phyloP scores from a whole-genome alignment of 192 early-diverging fungal genomes.

The Entomortierella lignicola region DNA sequence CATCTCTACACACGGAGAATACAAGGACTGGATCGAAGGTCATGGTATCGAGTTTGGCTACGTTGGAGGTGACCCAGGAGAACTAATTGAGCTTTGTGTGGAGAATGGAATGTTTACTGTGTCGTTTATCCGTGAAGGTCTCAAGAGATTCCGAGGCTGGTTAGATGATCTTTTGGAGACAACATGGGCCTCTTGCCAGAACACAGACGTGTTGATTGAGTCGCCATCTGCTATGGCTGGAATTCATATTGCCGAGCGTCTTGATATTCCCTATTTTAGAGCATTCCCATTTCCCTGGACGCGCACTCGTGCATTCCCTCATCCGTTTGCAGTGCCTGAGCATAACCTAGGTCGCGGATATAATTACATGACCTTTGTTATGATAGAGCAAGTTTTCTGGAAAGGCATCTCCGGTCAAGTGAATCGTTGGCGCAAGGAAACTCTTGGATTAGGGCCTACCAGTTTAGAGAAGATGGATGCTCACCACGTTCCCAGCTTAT shows the following conservation, averaged over 20 bases:
- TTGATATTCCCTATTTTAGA: conserved; percentile 71
- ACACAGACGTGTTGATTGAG: conserved; percentile 76
- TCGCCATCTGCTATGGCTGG: conserved; percentile 76
- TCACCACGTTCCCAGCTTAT: conserved; percentile 70
- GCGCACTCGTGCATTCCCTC: conserved; percentile 77
- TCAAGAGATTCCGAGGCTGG: conserved; percentile 72
- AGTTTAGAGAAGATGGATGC: conserved; percentile 63
- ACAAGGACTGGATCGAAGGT: conserved; percentile 70
- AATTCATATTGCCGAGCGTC: conserved; percentile 74
- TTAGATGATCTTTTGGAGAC: conserved; percentile 68
- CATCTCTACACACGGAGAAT: conserved; percentile 77
- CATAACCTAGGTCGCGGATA: conserved; percentile 58
- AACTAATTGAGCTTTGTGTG: conserved; percentile 65
- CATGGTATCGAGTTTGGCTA: conserved; percentile 76
- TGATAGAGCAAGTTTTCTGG: conserved; percentile 80
- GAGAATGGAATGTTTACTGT: conserved; percentile 78
- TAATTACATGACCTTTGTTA: conserved; percentile 75
- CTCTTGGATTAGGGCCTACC: conserved; percentile 59
- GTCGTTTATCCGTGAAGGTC: conserved; percentile 68
- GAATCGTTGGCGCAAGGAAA: conserved; percentile 67
- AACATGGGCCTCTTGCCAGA: conserved; percentile 68
- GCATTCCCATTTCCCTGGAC: conserved; percentile 84
- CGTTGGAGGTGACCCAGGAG: conserved; percentile 60
- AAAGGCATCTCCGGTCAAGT: conserved; percentile 65
- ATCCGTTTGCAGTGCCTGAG: conserved; percentile 73